These are phyloP conservation scores for Juglanconis oblonga DNA, from an alignment of 2,329 filamentous ascomycete species.

Conservation along the genomic window DNA sequence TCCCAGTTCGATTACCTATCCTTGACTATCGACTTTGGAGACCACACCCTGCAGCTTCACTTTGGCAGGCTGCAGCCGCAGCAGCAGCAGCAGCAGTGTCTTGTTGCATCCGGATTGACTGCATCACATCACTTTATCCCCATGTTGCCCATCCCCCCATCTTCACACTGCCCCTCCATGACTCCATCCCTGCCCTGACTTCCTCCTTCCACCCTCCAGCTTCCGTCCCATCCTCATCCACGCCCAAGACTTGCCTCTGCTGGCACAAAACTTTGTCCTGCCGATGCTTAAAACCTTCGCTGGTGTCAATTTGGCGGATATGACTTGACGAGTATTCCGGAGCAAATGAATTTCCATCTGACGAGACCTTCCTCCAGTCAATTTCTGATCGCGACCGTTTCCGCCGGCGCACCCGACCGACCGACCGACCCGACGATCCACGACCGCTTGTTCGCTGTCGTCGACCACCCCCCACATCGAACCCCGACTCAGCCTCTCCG, in stretches of 20 bases:
- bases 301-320: no score
- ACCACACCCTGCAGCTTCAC: background rate
- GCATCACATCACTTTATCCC: background rate
- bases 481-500: background rate
- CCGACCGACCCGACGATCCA: background rate
- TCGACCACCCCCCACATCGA: background rate
- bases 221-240: no score
- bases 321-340: no score
- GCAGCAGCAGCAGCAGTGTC: no score
- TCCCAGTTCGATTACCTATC: background rate
- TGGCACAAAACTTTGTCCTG: background rate
- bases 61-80: no score
- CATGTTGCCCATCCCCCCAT: background rate
- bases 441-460: no score
- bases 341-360: background rate
- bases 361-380: background rate
- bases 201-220: no score
- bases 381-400: background rate
- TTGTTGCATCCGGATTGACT: background rate
- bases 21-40: background rate
- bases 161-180: background rate
- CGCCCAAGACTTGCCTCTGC: no score
- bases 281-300: no score
- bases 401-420: constrained; percentile 1
- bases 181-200: no score